Percentiles rank a stretch among this genome's conserved stretches.
phyloP scores from a whole-genome alignment of 1,284 basidiomycete genomes.

The Cryptococcus sp. region DNA sequence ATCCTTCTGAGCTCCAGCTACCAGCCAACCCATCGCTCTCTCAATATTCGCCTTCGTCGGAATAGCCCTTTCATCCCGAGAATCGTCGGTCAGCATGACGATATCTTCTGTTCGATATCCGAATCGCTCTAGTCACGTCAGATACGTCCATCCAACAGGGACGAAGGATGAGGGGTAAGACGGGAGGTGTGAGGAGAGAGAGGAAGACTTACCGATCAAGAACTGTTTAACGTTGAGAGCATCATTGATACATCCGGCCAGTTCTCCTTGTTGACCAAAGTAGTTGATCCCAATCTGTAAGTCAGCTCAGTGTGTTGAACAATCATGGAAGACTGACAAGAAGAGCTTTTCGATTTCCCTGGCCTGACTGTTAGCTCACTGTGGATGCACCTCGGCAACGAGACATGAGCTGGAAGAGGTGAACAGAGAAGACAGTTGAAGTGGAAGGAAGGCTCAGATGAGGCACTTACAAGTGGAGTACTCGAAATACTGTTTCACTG shows the following conservation, averaged over 20 bases:
- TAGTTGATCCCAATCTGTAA: constrained; percentile 62
- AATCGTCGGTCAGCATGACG: constrained; percentile 78
- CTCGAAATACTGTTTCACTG: constrained; percentile 68
- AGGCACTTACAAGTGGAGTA: constrained; percentile 65
- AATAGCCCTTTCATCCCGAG: constrained; percentile 57
- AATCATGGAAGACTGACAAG: constrained; percentile 14
- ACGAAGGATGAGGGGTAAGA: neutral
- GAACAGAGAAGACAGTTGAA: neutral
- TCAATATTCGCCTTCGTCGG: constrained; percentile 83
- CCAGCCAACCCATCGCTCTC: constrained; percentile 85
- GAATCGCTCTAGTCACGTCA: constrained; percentile 53
- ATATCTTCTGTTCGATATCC: constrained; percentile 75
- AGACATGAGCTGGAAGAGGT: neutral
- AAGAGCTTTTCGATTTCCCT: constrained; percentile 36
- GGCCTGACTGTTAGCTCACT: constrained; percentile 14
- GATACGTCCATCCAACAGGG: neutral
- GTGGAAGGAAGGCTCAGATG: too few relatives aligned
- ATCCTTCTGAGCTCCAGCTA: constrained; percentile 67
- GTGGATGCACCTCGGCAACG: neutral
- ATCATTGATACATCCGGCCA: constrained; percentile 85
- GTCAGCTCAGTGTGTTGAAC: neutral
- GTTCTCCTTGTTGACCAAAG: constrained; percentile 57
- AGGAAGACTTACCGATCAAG: constrained; percentile 56
- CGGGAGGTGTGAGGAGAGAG: neutral
- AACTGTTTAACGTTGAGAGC: constrained; percentile 71